A percentile compares a stretch with the other conserved stretches of the same genome.
Evolutionary conservation across 2,329 filamentous ascomycete species (phyloP).

Genomic region (Colletotrichum cereale): DNA sequence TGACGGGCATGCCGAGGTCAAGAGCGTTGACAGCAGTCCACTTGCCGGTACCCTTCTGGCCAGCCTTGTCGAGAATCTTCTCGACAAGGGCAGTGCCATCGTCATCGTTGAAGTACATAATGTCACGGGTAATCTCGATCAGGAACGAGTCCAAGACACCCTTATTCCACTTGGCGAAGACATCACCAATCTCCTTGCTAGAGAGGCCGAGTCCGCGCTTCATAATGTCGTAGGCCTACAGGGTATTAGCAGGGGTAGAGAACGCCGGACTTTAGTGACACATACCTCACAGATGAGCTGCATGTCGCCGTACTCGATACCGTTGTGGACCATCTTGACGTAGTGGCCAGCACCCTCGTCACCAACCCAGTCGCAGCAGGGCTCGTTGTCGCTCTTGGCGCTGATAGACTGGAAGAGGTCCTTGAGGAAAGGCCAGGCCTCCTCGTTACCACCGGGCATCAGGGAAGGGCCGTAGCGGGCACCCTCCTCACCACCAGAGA

Average conservation of each 20-base stretch:
- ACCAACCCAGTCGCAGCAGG: conserved; percentile 99
- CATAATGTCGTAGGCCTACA: conserved; percentile 98
- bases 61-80: conserved; percentile 98
- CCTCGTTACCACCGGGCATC: conserved; percentile 99
- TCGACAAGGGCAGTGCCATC: conserved; percentile 92
- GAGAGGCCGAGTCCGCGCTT: conserved; percentile 93
- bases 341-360: conserved; percentile 99
- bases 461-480: conserved; percentile 96
- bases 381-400: conserved; percentile 96
- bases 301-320: conserved; percentile 99
- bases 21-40: conserved; percentile 99
- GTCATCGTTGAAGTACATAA: conserved; percentile 98
- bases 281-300: conserved; percentile 98
- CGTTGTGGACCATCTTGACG: conserved; percentile 99
- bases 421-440: conserved; percentile 98
- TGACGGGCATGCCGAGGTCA: conserved; percentile 98
- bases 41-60: conserved; percentile 99
- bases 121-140: conserved; percentile 98
- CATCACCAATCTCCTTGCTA: conserved; percentile 95
- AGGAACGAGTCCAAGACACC: conserved; percentile 99
- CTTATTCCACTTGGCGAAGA: conserved; percentile 97
- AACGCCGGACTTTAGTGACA: neutral
- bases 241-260: conserved; percentile 39
- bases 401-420: conserved; percentile 98
- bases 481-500: conserved; percentile 99